Conservation (phyloP, 441 rosid genomes). For the Populus hybrid region DNA sequence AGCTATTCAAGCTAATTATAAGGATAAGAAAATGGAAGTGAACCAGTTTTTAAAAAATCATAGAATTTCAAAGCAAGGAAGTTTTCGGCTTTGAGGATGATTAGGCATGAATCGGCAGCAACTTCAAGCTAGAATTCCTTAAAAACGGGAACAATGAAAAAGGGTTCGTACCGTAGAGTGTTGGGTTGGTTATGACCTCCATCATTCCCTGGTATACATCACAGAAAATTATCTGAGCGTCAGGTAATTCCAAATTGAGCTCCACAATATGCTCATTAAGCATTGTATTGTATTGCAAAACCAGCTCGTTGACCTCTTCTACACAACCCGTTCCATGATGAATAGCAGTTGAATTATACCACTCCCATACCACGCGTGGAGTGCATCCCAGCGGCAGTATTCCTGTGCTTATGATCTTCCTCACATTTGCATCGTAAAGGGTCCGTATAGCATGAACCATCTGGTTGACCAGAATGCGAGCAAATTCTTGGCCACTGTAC, state of each 20-base stretch:
- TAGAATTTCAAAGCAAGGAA: not conserved
- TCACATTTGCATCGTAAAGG: conserved; percentile 44
- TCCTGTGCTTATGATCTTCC: conserved; percentile 46
- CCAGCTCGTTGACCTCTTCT: conserved; percentile 44
- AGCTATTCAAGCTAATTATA: too few relatives aligned
- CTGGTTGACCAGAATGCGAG: conserved; percentile 46
- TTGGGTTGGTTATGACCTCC: conserved; percentile 40
- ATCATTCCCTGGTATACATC: conserved; percentile 46
- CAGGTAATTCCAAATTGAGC: conserved; percentile 39
- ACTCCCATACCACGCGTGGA: conserved; percentile 39
- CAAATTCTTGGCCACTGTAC: conserved; percentile 46
- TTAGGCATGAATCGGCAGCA: not conserved
- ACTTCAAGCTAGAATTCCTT: not conserved
- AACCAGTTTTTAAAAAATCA: not conserved
- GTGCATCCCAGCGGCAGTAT: conserved; percentile 62
- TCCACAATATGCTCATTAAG: conserved; percentile 33
- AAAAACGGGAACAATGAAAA: not conserved
- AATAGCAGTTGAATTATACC: conserved; percentile 26
- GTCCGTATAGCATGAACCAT: conserved; percentile 41
- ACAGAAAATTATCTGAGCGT: conserved; percentile 44
- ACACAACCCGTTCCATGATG: conserved; percentile 29
- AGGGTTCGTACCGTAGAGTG: conserved; percentile 31
- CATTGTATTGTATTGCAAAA: conserved; percentile 44
- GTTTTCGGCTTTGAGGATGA: not conserved
- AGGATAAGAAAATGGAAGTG: not conserved